Evolutionary conservation across 257 asterid species (phyloP), one percentile per base, ranked within the genome.

Genomic region (Penstemon davidsonii): DNA sequence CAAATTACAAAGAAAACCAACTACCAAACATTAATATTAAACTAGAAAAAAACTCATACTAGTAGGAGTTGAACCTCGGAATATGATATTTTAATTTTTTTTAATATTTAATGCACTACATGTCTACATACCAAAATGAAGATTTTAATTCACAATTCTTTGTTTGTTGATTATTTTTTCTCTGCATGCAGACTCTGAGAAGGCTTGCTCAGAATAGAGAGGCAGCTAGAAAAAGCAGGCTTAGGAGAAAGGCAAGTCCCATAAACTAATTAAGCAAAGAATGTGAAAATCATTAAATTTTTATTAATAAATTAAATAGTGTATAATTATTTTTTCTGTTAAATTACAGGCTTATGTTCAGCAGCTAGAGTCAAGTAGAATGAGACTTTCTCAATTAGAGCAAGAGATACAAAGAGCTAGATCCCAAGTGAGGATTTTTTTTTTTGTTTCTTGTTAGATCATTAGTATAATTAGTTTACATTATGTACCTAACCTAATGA

Each of bases 181-280:
- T 10, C 42, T 60, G 10, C 62, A 43, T 78, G 73, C 84, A 87
- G 96, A 86, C 85, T 43, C 62, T 90, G 67, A 84, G 96, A 76
- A 75, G 96, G 80, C 95, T 90, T 78, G 96, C 96, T 60, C 96
- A 87, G 85, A 87, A 90, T 80, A 80, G 96, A 55, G 96, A 90
- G 76, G 96, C 96, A 73, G 96, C 96, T 4, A 87, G 94, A 82
- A 90, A 90, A 76, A 87, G 96, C 80, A 83, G 96, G 64, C 85
- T 87, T 7, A 83, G 96, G 78, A 90, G 87, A 78, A 90, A 90
- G 90, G 96, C 60, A 70, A 36, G 62, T 74, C 44, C 51, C 41
- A 15, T 3, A 44, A 41, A 49, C 15, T 37, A 42, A 68, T 55
- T 38, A 36, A 66, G 60, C 60, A 45, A 25, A 1, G 1, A 53